A percentile compares a stretch with the other conserved stretches of the same genome.
These are phyloP conservation scores for Suhomyces terraborum DNA, from an alignment of 1,139 yeast genomes.

Conservation along the genomic window DNA sequence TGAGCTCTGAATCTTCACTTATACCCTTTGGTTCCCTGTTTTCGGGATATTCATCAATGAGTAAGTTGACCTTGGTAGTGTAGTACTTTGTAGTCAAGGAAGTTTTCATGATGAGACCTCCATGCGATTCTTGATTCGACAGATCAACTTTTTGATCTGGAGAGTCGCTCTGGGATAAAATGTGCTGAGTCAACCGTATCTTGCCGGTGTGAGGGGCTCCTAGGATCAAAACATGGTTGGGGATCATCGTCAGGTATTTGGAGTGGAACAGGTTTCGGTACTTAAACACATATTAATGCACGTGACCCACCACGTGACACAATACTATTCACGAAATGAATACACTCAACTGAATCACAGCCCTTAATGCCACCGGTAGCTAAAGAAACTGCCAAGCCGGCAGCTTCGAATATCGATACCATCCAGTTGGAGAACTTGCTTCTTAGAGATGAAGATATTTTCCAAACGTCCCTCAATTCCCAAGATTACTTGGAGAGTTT, in stretches of 20 bases:
- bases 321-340: no score
- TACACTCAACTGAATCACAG: no score
- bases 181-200: conserved; percentile 28
- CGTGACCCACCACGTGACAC: not conserved
- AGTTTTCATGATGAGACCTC: conserved; percentile 39
- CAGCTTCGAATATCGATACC: conserved; percentile 24
- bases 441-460: conserved; percentile 48
- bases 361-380: conserved; percentile 10
- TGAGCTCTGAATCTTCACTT: conserved; percentile 12
- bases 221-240: conserved; percentile 39
- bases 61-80: conserved; percentile 29
- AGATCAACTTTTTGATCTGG: conserved; percentile 6
- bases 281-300: not conserved
- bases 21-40: conserved; percentile 13
- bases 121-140: conserved; percentile 24
- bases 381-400: conserved; percentile 9
- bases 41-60: conserved; percentile 45
- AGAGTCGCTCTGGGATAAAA: conserved; percentile 18
- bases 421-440: conserved; percentile 43
- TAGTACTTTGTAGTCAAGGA: conserved; percentile 38
- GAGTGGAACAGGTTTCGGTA: no score
- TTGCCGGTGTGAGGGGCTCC: conserved; percentile 46
- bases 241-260: conserved; percentile 21
- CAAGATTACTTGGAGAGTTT: conserved; percentile 79
- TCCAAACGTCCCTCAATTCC: conserved; percentile 54